These are phyloP conservation scores for Phytophthora pistaciae DNA, from an alignment of 352 stramenopile species.

Conservation along the genomic window DNA sequence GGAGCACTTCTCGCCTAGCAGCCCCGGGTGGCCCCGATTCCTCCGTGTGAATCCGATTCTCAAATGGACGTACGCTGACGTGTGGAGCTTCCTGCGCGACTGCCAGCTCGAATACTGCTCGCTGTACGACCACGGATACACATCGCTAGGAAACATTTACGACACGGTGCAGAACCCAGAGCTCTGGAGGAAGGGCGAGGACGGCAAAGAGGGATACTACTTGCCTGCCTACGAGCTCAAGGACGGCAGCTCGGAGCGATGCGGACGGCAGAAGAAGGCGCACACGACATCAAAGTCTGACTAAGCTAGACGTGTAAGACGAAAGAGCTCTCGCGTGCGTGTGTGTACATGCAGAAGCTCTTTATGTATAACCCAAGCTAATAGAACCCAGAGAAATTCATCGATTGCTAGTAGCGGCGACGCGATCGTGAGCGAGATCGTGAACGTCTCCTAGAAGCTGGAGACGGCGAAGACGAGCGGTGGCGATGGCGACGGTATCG, in stretches of 20 bases:
- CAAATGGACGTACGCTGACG: constrained; percentile 95
- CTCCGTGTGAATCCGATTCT: constrained; percentile 99
- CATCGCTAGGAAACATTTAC: constrained; percentile 95
- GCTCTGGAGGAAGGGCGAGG: constrained; percentile 77
- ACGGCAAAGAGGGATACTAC: constrained; percentile 68
- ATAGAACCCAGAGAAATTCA: constrained; percentile 23
- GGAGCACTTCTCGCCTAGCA: constrained; percentile 88
- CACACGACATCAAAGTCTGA: constrained; percentile 73
- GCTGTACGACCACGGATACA: constrained; percentile 94
- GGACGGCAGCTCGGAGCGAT: constrained; percentile 78
- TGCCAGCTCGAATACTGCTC: constrained; percentile 90
- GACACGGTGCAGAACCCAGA: constrained; percentile 96
- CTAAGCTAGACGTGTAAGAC: constrained; percentile 15
- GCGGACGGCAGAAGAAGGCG: constrained; percentile 80
- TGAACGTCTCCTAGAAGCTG: constrained; percentile 17
- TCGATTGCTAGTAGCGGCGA: constrained; percentile 9
- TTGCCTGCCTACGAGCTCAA: constrained; percentile 75
- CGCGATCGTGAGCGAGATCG: constrained; percentile 35
- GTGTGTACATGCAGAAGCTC: background rate
- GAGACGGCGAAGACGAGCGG: constrained; percentile 31
- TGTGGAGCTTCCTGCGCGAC: constrained; percentile 94
- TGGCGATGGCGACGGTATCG: constrained; percentile 22
- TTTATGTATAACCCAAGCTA: constrained; percentile 14
- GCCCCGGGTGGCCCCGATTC: constrained; percentile 95
- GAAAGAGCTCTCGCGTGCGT: background rate